Evolutionary conservation across 108 stramenopile species (phyloP), one percentile per base, ranked within the genome.

Genomic region (Cyclotella sp.): DNA sequence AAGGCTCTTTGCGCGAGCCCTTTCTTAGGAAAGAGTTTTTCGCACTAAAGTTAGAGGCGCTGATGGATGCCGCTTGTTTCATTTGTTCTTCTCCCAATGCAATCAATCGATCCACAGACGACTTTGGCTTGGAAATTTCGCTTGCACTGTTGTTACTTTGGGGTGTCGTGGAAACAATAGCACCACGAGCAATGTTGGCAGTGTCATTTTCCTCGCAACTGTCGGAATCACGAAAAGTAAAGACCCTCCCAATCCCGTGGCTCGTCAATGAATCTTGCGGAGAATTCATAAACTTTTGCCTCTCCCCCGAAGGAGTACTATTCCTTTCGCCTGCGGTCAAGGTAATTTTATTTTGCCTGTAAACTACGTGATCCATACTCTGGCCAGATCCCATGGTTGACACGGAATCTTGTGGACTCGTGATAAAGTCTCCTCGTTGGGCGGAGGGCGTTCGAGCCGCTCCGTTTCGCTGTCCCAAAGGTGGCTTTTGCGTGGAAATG

Each of bases 1-100:
- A 84, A 49, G 83, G 83, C 54, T 84, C 83, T 54, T 76, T 84
- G 66, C 83, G 43, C 9, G 78, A 63, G 21, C 83, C 83, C 68
- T 76, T 84, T 28, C 60, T 60, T 21, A 79, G 57, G 34, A 73
- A 79, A 40, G 46, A 27, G 19, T 22, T 64, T 55, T 64, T 42
- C 22, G 34, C 54, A 13, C 27, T 13, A 9, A 0, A 12, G 44
- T 15, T 10, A 16, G 39, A 43, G 39, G 22, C 29, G 40, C 34
- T 44, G 44, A 8, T 40, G 30, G 34, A 51, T 54, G 44, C 11
- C 3, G 64, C 34, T 29, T 60, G 9, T 44, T 76, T 58, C 69
- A 77, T 77, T 64, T 77, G 76, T 28, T 60, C 42, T 42, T 77
- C 76, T 13, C 76, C 76, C 19, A 77, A 53, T 9, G 76, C 76